A percentile compares a stretch with the other conserved stretches of the same genome.
These are phyloP conservation scores for Debaryomyces prosopidis DNA, from an alignment of 805 yeast genomes.

Conservation along the genomic window DNA sequence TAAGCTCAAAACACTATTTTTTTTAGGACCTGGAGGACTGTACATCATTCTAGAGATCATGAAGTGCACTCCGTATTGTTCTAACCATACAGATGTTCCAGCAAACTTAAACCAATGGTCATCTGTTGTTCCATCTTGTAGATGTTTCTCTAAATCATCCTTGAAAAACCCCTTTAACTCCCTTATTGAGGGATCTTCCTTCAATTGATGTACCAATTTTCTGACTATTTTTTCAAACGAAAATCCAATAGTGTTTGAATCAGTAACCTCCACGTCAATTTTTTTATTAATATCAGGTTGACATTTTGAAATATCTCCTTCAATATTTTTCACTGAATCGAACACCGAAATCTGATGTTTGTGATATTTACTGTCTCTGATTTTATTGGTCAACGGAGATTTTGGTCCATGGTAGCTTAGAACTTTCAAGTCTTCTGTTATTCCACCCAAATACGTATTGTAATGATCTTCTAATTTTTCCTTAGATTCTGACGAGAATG, in stretches of 20 bases:
- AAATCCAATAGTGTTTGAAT: constrained; percentile 2
- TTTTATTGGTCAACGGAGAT: not conserved
- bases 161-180: constrained; percentile 5
- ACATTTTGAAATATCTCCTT: not conserved
- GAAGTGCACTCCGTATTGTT: constrained; percentile 15
- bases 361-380: constrained; percentile 26
- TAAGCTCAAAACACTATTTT: constrained; percentile 8
- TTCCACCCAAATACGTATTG: no score
- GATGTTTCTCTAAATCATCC: constrained; percentile 10
- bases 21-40: constrained; percentile 6
- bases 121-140: constrained; percentile 1
- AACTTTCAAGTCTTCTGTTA: no score
- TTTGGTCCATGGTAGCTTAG: not conserved
- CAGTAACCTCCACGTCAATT: constrained; percentile 4
- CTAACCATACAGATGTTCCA: constrained; percentile 15
- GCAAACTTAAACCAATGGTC: constrained; percentile 14
- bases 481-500: no score
- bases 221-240: constrained; percentile 2
- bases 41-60: constrained; percentile 14
- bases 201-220: constrained; percentile 4
- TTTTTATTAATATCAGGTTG: not conserved
- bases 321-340: not conserved
- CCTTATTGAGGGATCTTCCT: constrained; percentile 5
- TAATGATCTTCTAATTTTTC: no score
- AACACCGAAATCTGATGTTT: constrained; percentile 3